phyloP scores from a whole-genome alignment of 805 yeast species.

The Brettanomyces naardenensis region DNA sequence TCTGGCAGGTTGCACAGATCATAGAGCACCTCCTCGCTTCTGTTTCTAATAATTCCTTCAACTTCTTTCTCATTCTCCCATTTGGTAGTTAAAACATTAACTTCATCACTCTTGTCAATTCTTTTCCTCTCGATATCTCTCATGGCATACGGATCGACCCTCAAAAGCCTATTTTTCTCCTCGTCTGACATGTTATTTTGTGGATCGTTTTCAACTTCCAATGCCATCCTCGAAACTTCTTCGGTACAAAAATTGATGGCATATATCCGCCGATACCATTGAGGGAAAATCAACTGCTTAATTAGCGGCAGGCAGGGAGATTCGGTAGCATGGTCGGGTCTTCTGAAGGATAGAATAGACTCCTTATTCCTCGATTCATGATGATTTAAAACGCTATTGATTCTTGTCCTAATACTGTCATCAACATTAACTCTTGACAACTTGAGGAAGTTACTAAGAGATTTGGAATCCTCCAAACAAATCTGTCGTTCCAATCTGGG shows the following conservation, averaged over 20 bases:
- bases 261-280: slow-evolving; percentile 36
- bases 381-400: slow-evolving; percentile 32
- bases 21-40: slow-evolving; percentile 26
- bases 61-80: slow-evolving; percentile 32
- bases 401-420: slow-evolving; percentile 35
- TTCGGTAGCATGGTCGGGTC: slow-evolving; percentile 5
- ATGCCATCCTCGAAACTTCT: slow-evolving; percentile 23
- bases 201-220: slow-evolving; percentile 6
- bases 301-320: slow-evolving; percentile 30
- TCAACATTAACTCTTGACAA: slow-evolving; percentile 33
- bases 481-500: slow-evolving; percentile 22
- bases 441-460: slow-evolving; percentile 28
- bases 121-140: slow-evolving; percentile 28
- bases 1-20: slow-evolving; percentile 26
- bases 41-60: slow-evolving; percentile 32
- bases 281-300: slow-evolving; percentile 31
- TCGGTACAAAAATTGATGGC: slow-evolving; percentile 35
- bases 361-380: slow-evolving; percentile 14
- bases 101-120: slow-evolving; percentile 21
- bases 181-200: slow-evolving; percentile 11
- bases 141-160: slow-evolving; percentile 45
- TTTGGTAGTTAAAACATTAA: slow-evolving; percentile 26
- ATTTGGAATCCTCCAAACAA: slow-evolving; percentile 27
- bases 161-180: slow-evolving; percentile 18
- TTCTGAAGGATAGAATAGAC: slow-evolving; percentile 15